A percentile compares a stretch with the other conserved stretches of the same genome.
Conservation (phyloP, 129 eudicot genomes). For the Logfia minima region DNA sequence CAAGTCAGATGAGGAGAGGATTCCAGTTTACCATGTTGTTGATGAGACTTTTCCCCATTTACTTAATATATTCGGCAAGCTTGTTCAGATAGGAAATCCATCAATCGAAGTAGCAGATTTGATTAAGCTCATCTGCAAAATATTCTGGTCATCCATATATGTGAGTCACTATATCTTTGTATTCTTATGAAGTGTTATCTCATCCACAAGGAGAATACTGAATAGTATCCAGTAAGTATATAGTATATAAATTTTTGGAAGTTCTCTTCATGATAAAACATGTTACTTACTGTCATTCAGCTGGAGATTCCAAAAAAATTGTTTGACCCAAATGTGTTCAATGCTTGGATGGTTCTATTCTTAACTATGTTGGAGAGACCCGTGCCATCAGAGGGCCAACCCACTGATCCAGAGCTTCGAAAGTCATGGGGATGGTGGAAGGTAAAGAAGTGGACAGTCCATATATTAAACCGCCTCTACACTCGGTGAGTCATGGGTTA, state of each 20-base stretch:
- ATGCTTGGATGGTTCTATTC: constrained; percentile 96
- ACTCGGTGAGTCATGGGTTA: constrained; percentile 54
- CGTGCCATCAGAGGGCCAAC: constrained; percentile 90
- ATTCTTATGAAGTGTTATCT: constrained; percentile 14
- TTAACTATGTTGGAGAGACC: constrained; percentile 89
- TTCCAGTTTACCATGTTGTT: constrained; percentile 74
- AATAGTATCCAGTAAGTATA: not conserved
- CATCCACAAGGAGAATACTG: not conserved
- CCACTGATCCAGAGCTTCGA: constrained; percentile 80
- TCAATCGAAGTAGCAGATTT: constrained; percentile 81
- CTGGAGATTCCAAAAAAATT: constrained; percentile 86
- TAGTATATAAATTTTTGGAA: not conserved
- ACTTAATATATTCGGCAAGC: constrained; percentile 71
- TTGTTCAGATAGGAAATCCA: constrained; percentile 80
- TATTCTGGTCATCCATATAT: constrained; percentile 96
- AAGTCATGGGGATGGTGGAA: constrained; percentile 99
- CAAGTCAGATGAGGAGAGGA: constrained; percentile 95
- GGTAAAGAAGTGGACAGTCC: constrained; percentile 96
- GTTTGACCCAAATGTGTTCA: constrained; percentile 81
- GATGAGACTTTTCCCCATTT: constrained; percentile 89
- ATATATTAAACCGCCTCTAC: constrained; percentile 85
- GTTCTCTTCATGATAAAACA: not conserved
- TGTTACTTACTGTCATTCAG: not conserved
- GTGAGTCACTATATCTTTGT: constrained; percentile 46
- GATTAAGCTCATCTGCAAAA: constrained; percentile 94